phyloP scores from a whole-genome alignment of 805 yeast species.

The Peterozyma toletana region DNA sequence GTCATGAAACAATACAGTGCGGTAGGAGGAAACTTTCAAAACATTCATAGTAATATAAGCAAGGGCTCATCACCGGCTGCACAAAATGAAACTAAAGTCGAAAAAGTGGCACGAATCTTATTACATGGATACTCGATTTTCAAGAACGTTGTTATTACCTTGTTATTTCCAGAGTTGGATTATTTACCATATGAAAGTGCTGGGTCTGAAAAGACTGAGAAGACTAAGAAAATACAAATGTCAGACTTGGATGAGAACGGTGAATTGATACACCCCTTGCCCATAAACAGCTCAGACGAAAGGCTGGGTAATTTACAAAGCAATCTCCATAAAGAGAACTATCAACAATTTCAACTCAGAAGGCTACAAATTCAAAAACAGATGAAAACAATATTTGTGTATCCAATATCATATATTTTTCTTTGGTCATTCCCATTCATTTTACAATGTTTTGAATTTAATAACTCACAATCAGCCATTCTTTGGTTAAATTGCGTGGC shows the following conservation, averaged over 20 bases:
- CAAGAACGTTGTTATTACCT: not conserved
- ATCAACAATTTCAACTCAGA: constrained; percentile 53
- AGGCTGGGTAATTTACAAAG: not conserved
- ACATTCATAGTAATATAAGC: not conserved
- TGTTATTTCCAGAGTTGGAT: constrained; percentile 7
- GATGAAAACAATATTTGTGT: constrained; percentile 71
- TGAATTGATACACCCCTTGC: not conserved
- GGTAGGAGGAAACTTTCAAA: constrained; percentile 32
- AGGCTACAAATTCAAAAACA: constrained; percentile 67
- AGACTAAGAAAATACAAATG: not conserved
- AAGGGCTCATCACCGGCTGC: not conserved
- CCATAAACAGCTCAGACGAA: not conserved
- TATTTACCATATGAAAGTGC: constrained; percentile 1
- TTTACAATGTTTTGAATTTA: constrained; percentile 43
- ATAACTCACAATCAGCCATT: constrained; percentile 35
- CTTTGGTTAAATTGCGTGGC: constrained; percentile 60
- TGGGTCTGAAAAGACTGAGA: not conserved
- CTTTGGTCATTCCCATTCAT: constrained; percentile 81
- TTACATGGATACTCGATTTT: not conserved
- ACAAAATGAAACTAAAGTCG: not conserved
- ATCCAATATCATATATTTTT: constrained; percentile 75
- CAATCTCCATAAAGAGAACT: constrained; percentile 50
- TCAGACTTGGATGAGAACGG: constrained; percentile 4
- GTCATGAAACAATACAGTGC: constrained; percentile 56
- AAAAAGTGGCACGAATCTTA: not conserved